Conservation (phyloP, 108 stramenopile genomes). For the Seminavis robusta region DNA sequence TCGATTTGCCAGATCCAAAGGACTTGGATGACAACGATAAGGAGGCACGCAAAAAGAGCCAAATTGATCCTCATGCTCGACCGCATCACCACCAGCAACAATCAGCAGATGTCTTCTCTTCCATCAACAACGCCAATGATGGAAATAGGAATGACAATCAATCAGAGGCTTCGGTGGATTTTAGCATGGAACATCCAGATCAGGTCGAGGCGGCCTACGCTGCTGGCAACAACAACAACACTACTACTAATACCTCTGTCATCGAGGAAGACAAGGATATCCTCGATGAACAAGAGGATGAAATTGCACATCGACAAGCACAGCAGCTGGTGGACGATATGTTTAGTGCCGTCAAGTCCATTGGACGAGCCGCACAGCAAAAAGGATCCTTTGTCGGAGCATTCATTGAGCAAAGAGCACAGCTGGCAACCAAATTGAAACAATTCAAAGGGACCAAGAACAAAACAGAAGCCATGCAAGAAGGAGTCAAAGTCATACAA, state of each 20-base stretch:
- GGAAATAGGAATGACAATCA: no score
- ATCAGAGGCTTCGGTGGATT: no score
- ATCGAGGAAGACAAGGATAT: background rate
- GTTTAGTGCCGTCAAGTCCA: conserved; percentile 35
- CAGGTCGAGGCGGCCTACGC: no score
- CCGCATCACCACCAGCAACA: background rate
- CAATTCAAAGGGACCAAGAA: conserved; percentile 24
- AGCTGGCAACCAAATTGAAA: conserved; percentile 26
- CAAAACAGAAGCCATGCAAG: conserved; percentile 25
- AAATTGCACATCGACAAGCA: conserved; percentile 37
- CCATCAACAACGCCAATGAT: no score
- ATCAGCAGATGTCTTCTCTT: no score
- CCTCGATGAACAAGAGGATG: background rate
- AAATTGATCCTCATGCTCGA: background rate
- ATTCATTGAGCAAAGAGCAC: conserved; percentile 32
- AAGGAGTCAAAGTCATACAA: conserved; percentile 45
- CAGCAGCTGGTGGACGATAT: conserved; percentile 45
- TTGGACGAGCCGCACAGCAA: conserved; percentile 48
- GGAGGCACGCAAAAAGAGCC: background rate
- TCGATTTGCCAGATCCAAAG: conserved; percentile 30
- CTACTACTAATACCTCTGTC: no score
- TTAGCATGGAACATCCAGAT: no score
- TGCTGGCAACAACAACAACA: conserved; percentile 8
- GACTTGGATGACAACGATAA: background rate
- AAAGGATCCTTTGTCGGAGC: conserved; percentile 27